These are phyloP conservation scores for Graphiopsis chlorocephala DNA, from an alignment of 2,329 filamentous ascomycete genomes.

Conservation along the genomic window DNA sequence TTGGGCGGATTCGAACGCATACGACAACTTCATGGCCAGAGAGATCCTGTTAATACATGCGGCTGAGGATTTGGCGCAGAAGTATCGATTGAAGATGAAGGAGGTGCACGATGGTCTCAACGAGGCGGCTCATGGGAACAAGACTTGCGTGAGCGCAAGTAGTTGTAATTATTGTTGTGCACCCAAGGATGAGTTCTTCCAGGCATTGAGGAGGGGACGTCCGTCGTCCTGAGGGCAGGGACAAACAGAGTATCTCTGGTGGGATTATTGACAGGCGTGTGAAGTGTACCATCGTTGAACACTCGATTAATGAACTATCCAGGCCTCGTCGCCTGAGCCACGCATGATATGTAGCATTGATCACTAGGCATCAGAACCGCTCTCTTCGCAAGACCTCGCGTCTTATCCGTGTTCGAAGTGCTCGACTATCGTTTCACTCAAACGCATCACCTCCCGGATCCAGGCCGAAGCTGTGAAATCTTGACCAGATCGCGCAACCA, in stretches of 20 bases:
- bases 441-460: background rate
- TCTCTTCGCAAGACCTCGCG: background rate
- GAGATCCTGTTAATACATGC: background rate
- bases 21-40: background rate
- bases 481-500: background rate
- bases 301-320: background rate
- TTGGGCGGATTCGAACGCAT: background rate
- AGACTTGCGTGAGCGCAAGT: background rate
- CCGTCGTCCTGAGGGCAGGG: background rate
- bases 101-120: background rate
- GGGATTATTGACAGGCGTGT: background rate
- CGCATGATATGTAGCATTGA: background rate
- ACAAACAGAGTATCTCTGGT: background rate
- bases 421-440: background rate
- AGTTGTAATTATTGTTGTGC: background rate
- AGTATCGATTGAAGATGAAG: background rate
- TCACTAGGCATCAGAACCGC: background rate
- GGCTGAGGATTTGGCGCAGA: background rate
- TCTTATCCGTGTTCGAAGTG: background rate
- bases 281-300: background rate
- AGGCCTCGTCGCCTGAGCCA: background rate
- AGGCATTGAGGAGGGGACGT: background rate
- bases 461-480: too few relatives aligned
- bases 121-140: background rate
- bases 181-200: background rate